These are phyloP conservation scores for Sonneratia caseolaris DNA, from an alignment of 345 rosid species.

Conservation along the genomic window DNA sequence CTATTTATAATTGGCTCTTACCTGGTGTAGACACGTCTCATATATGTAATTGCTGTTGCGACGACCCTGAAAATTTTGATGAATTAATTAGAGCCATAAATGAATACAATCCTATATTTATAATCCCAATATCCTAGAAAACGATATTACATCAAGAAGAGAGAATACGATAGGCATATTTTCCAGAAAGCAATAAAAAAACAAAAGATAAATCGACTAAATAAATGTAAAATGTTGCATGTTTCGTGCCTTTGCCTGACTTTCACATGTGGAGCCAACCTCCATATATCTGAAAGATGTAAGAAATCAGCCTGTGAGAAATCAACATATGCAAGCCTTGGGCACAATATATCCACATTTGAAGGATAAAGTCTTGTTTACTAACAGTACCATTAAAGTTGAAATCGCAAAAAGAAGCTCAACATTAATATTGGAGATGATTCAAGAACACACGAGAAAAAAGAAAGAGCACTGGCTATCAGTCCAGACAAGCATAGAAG, in stretches of 20 bases:
- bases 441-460: not conserved
- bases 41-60: constrained; percentile 83
- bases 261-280: constrained; percentile 73
- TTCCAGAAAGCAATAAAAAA: not conserved
- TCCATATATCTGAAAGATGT: constrained; percentile 49
- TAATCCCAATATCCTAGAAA: not conserved
- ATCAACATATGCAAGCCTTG: constrained; percentile 1
- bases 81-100: not conserved
- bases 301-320: constrained; percentile 5
- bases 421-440: not conserved
- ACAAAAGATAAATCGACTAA: not conserved
- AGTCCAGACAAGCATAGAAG: too few species aligned
- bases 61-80: constrained; percentile 57
- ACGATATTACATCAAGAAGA: not conserved
- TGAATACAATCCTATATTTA: not conserved
- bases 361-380: not conserved
- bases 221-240: not conserved
- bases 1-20: constrained; percentile 10
- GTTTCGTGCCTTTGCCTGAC: constrained; percentile 86
- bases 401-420: not conserved
- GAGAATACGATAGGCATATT: not conserved
- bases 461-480: not conserved
- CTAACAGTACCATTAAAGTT: not conserved
- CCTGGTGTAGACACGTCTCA: constrained; percentile 96
- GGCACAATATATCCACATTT: not conserved